Conservation (phyloP, 176 grass and related monocot species). For the Areca catechu region DNA sequence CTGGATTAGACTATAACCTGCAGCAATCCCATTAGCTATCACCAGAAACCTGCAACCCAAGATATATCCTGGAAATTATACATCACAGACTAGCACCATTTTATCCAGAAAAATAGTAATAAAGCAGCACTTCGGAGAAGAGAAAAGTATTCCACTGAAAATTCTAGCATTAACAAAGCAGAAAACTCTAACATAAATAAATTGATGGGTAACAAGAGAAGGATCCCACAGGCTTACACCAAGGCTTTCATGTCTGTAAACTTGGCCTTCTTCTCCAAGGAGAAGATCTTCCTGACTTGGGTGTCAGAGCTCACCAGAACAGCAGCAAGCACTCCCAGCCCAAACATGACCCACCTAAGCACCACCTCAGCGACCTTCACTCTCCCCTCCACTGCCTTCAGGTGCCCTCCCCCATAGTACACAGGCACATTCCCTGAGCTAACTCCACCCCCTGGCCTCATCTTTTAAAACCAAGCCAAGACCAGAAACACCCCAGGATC, state of each 20-base stretch:
- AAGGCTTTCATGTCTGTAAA: constrained; percentile 80
- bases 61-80: neutral
- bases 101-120: too few relatives aligned
- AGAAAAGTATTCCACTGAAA: too few relatives aligned
- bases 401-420: constrained; percentile 52
- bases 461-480: neutral
- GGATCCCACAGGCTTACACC: constrained; percentile 40
- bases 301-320: constrained; percentile 46
- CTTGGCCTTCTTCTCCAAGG: constrained; percentile 55
- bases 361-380: constrained; percentile 51
- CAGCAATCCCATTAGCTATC: constrained; percentile 65
- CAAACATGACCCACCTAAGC: constrained; percentile 57
- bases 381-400: constrained; percentile 53
- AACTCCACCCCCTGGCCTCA: constrained; percentile 21
- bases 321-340: constrained; percentile 51
- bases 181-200: neutral
- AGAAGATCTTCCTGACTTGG: constrained; percentile 59
- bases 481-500: too few relatives aligned
- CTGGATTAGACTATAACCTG: constrained; percentile 68
- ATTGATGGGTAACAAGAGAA: neutral
- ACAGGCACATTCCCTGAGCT: constrained; percentile 63
- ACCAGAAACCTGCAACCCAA: constrained; percentile 63
- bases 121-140: too few relatives aligned
- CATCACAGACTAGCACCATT: too few relatives aligned
- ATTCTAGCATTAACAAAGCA: too few relatives aligned